Evolutionary conservation across 1,284 basidiomycete genomes (phyloP), one percentile per base, ranked within the genome.

Genomic region (Trichosporon coremiiforme): DNA sequence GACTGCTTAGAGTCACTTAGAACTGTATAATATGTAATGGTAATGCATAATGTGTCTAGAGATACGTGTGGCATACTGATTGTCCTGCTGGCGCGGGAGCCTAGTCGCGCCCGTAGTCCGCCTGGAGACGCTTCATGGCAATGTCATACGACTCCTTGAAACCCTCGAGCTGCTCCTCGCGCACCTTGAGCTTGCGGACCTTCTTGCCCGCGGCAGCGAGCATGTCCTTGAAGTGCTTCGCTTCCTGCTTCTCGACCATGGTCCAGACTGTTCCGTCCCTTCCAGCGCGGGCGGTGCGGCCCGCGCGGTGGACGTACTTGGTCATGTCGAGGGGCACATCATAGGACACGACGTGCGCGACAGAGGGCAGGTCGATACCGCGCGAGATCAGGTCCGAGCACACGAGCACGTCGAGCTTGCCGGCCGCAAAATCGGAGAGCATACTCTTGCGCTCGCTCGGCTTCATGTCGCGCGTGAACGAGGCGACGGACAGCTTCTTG

Each of bases 271-370:
- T 88, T 4, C 96, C 96, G 15, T 85, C 84, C 62, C 91, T 87
- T 0, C 94, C 94, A 1, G 96, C 96, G 70, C 96, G 88, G 3
- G 96, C 96, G 0, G 96, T 98, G 50, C 96, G 87, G 20, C 96
- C 96, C 0, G 95, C 95, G 64, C 96, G 90, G 82, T 99, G 96
- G n/a, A 99, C 93, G 79, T 99, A 98, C 83, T 98, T 98, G 65
- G 93, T 89, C 88, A 97, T 93, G 79, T 98, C 96, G n/a, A 98
- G 88, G 0, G 96, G 95, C 2, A 90, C 90, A 82, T 98, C 96
- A 82, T 98, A 98, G 74, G 90, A 94, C 50, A 99, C 88, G 35
- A 98, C 95, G 82, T 98, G 92, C 12, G 89, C 88, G 60, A 98
- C 94, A 70, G 92, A 88, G 65, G 90, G 92, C 70, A 99, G 91